Percentiles rank a stretch among this genome's conserved stretches.
These are phyloP conservation scores for Coemansia sp. DNA, from an alignment of 192 early-diverging fungal genomes.

Conservation along the genomic window DNA sequence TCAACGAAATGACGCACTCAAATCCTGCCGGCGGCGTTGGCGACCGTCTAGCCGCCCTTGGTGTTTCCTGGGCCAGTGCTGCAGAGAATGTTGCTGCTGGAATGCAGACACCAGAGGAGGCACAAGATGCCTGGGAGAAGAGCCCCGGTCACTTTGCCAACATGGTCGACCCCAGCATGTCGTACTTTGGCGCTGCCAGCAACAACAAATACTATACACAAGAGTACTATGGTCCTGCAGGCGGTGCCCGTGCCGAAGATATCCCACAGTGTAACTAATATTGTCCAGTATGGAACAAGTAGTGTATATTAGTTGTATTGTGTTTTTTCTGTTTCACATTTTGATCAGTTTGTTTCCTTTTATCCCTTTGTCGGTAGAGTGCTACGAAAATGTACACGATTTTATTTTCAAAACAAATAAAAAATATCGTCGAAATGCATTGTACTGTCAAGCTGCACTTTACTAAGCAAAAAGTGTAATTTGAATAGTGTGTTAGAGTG, in stretches of 20 bases:
- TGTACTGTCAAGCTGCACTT: neutral
- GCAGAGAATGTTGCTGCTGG: constrained; percentile 58
- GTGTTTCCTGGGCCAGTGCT: constrained; percentile 31
- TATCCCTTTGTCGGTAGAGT: neutral
- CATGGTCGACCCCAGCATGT: constrained; percentile 46
- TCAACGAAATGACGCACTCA: constrained; percentile 51
- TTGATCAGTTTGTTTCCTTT: neutral
- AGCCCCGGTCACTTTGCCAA: constrained; percentile 57
- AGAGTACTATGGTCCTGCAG: constrained; percentile 36
- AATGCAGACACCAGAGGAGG: constrained; percentile 28
- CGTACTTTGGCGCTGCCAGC: constrained; percentile 49
- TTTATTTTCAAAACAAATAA: neutral
- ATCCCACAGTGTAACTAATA: constrained; percentile 46
- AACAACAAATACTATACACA: constrained; percentile 56
- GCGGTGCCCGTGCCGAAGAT: constrained; percentile 18
- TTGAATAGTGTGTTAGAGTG: neutral
- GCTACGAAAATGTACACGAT: neutral
- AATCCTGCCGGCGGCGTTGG: constrained; percentile 44
- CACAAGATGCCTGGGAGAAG: constrained; percentile 48
- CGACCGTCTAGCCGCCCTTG: constrained; percentile 22
- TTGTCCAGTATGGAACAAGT: neutral
- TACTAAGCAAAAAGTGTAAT: neutral
- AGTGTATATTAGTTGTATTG: neutral
- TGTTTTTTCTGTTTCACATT: neutral
- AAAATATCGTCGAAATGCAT: too few species aligned